phyloP scores from a whole-genome alignment of 345 rosid genomes.

The Arabis alpina region DNA sequence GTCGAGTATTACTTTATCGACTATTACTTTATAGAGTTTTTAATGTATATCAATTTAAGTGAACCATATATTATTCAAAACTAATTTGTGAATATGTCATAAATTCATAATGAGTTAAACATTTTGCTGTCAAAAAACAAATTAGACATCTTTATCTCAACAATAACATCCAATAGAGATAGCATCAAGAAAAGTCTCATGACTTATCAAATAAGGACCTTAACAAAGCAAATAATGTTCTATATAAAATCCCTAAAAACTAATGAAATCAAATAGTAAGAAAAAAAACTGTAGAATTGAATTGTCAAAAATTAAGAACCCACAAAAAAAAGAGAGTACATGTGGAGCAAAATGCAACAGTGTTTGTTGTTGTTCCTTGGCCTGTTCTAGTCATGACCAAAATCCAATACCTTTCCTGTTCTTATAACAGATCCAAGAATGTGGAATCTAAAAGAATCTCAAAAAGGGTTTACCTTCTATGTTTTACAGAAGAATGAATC shows the following conservation, averaged over 20 bases:
- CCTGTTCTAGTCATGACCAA: not conserved
- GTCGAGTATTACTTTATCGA: too few relatives aligned
- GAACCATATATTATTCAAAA: not conserved
- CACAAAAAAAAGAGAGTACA: slow-evolving; percentile 20
- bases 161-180: not conserved
- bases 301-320: slow-evolving; percentile 33
- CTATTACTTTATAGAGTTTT: too few relatives aligned
- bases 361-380: slow-evolving; percentile 30
- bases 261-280: slow-evolving; percentile 12
- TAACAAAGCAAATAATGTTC: slow-evolving; percentile 25
- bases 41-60: not conserved
- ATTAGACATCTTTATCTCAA: slow-evolving; percentile 12
- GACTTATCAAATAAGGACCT: slow-evolving; percentile 17
- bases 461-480: slow-evolving; percentile 34
- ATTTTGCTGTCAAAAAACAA: too few relatives aligned
- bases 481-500: slow-evolving; percentile 39
- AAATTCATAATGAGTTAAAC: not conserved
- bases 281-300: slow-evolving; percentile 7
- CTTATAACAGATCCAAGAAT: slow-evolving; percentile 28
- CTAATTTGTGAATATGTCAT: not conserved
- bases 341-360: slow-evolving; percentile 35
- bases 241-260: slow-evolving; percentile 11
- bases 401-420: not conserved
- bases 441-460: slow-evolving; percentile 34
- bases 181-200: slow-evolving; percentile 24